A percentile compares a stretch with the other conserved stretches of the same genome.
Conservation (phyloP, 768 basidiomycete species). For the Xerocomus spinulosus region DNA sequence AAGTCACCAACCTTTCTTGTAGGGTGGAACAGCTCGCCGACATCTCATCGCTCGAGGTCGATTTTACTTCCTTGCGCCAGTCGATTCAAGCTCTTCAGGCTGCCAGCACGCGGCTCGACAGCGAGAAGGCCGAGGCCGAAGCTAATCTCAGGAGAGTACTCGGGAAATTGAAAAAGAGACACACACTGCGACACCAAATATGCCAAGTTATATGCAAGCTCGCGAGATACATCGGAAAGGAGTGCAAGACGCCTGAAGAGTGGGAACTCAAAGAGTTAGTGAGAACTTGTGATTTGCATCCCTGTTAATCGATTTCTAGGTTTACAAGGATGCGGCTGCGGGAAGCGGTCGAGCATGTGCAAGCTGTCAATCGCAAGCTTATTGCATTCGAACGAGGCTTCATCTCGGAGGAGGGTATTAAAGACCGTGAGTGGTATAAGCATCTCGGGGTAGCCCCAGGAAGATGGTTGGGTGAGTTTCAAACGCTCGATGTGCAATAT, state of each 20-base stretch:
- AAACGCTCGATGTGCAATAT: neutral
- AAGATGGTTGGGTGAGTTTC: slow-evolving; percentile 66
- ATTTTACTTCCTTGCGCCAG: slow-evolving; percentile 39
- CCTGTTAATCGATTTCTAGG: slow-evolving; percentile 14
- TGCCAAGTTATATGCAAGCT: slow-evolving; percentile 32
- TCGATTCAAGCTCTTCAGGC: slow-evolving; percentile 46
- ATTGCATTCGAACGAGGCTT: slow-evolving; percentile 75
- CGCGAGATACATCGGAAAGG: slow-evolving; percentile 30
- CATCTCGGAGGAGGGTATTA: slow-evolving; percentile 75
- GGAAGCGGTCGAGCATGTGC: slow-evolving; percentile 56
- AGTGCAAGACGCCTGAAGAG: slow-evolving; percentile 13
- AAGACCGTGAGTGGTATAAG: slow-evolving; percentile 82
- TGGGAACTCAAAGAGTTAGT: neutral
- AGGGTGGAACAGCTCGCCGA: slow-evolving; percentile 30
- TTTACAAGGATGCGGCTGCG: slow-evolving; percentile 35
- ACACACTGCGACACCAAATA: slow-evolving; percentile 19
- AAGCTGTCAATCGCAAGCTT: slow-evolving; percentile 63
- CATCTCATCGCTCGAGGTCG: slow-evolving; percentile 43
- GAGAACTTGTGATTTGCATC: neutral
- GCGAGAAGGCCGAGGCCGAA: slow-evolving; percentile 55
- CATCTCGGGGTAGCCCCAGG: slow-evolving; percentile 91
- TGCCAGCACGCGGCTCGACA: slow-evolving; percentile 53
- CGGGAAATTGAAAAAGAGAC: slow-evolving; percentile 31
- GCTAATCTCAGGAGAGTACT: slow-evolving; percentile 44
- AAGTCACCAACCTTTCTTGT: neutral